Conservation (phyloP, 108 stramenopile species). For the Mediolabrus comicus region DNA sequence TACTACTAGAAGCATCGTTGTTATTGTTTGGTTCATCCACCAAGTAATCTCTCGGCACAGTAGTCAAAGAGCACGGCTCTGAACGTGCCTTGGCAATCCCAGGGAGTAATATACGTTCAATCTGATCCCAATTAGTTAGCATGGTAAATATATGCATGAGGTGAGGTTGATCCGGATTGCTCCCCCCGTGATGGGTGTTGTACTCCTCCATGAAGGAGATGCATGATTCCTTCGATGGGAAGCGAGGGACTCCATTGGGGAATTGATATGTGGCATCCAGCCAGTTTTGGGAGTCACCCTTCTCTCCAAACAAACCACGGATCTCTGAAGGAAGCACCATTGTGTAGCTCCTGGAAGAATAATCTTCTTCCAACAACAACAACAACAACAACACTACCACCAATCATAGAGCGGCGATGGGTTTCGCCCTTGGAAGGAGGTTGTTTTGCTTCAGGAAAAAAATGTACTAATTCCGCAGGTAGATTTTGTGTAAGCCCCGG, state of each 20-base stretch:
- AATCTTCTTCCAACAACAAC: too few species aligned
- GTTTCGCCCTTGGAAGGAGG: too few species aligned
- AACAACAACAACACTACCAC: too few species aligned
- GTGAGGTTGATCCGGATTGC: conserved; percentile 81
- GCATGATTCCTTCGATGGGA: conserved; percentile 66
- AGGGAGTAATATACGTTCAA: conserved; percentile 73
- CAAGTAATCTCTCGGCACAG: conserved; percentile 60
- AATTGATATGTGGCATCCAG: conserved; percentile 70
- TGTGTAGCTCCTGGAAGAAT: conserved; percentile 11
- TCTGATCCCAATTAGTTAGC: conserved; percentile 83
- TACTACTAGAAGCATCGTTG: conserved; percentile 20
- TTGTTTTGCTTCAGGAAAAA: too few species aligned
- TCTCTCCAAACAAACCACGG: conserved; percentile 79
- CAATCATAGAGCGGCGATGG: too few species aligned
- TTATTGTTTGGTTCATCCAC: conserved; percentile 27
- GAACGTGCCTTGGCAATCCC: conserved; percentile 74
- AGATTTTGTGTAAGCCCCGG: too few species aligned
- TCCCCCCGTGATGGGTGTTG: conserved; percentile 71
- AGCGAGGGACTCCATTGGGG: conserved; percentile 86
- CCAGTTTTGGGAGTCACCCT: conserved; percentile 76
- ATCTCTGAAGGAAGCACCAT: conserved; percentile 59
- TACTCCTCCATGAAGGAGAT: conserved; percentile 76
- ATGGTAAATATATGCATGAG: conserved; percentile 88
- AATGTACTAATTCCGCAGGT: too few species aligned
- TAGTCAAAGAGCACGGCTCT: conserved; percentile 58